A percentile compares a stretch with the other conserved stretches of the same genome.
phyloP scores from a whole-genome alignment of 495 filamentous ascomycete genomes.

The Aspergillus steynii region DNA sequence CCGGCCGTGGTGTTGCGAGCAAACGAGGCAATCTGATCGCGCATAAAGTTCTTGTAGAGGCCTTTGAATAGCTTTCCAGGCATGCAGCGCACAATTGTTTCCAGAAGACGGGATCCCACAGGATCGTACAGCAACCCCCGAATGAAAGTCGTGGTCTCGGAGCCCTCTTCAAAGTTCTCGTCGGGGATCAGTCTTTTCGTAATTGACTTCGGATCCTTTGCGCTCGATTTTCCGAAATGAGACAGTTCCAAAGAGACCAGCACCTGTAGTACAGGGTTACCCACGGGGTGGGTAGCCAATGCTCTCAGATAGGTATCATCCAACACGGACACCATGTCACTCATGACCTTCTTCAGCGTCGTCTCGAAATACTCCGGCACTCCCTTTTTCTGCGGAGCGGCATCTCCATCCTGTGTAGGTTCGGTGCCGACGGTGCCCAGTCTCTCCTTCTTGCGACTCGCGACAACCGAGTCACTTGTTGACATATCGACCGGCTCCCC shows the following conservation, averaged over 20 bases:
- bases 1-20: conserved; percentile 86
- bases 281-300: conserved; percentile 81
- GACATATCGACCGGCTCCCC: conserved; percentile 71
- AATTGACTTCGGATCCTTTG: conserved; percentile 60
- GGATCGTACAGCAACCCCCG: conserved; percentile 84
- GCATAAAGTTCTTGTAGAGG: conserved; percentile 72
- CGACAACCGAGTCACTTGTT: conserved; percentile 66
- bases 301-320: conserved; percentile 73
- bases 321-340: conserved; percentile 66
- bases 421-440: conserved; percentile 48
- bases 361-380: conserved; percentile 78
- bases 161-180: conserved; percentile 57
- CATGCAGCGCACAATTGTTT: conserved; percentile 74
- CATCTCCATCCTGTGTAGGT: conserved; percentile 39
- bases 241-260: conserved; percentile 80
- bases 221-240: conserved; percentile 62
- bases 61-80: conserved; percentile 89
- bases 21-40: conserved; percentile 70
- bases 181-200: conserved; percentile 64
- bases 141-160: conserved; percentile 68
- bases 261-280: conserved; percentile 86
- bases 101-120: conserved; percentile 84
- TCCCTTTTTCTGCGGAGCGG: conserved; percentile 38
- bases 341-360: conserved; percentile 76
- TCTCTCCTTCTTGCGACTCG: conserved; percentile 89